Percentiles rank a stretch among this genome's conserved stretches.
Conservation (phyloP, 2,329 filamentous ascomycete species). For the Mollisia scopiformis region DNA sequence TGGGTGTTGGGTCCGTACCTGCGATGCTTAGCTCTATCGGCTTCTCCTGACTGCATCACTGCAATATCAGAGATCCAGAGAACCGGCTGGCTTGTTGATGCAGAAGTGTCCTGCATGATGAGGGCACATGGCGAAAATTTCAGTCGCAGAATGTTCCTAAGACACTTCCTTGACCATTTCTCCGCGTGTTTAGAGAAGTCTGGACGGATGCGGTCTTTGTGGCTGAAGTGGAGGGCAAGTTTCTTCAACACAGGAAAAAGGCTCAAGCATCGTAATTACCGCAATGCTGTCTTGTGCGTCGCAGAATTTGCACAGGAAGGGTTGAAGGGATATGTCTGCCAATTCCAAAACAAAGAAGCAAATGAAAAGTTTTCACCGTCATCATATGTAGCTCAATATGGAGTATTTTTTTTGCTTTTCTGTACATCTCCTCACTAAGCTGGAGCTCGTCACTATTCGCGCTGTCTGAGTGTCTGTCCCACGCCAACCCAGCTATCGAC, state of each 20-base stretch:
- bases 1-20: not conserved
- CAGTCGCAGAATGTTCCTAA: not conserved
- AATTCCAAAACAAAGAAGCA: slow-evolving; percentile 6
- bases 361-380: slow-evolving; percentile 12
- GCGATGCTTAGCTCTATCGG: not conserved
- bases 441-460: not conserved
- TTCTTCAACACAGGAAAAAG: slow-evolving; percentile 9
- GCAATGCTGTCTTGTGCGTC: slow-evolving; percentile 14
- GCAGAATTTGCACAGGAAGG: not conserved
- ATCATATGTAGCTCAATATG: slow-evolving; percentile 2
- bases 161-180: not conserved
- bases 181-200: not conserved
- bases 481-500: not conserved
- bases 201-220: not conserved
- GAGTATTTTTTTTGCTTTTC: slow-evolving; percentile 10
- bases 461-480: not conserved
- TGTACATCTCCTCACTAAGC: not conserved
- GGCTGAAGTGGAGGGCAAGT: slow-evolving; percentile 7
- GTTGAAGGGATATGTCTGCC: not conserved
- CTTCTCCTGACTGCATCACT: not conserved
- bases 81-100: not conserved
- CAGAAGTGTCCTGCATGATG: slow-evolving; percentile 17
- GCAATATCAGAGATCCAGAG: not conserved
- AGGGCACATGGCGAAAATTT: slow-evolving; percentile 12
- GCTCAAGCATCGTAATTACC: slow-evolving; percentile 12